Evolutionary conservation across 176 grass and related monocot genomes (phyloP).

Genomic region (Elaeis guineensis): DNA sequence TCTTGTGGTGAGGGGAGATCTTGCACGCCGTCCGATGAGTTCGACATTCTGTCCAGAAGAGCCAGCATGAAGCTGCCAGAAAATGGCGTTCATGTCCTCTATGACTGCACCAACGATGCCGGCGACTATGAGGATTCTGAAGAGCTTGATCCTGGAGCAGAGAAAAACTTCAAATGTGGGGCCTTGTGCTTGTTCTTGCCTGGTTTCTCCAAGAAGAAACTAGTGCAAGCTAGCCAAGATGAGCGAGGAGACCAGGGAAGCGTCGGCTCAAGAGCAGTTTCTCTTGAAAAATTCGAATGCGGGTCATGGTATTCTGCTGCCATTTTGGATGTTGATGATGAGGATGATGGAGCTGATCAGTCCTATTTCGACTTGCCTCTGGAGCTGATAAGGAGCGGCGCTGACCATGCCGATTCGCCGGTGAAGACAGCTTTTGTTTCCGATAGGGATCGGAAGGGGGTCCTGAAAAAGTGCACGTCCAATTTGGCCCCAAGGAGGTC

Average conservation of each 20-base stretch:
- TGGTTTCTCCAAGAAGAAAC: constrained; percentile 38
- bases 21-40: constrained; percentile 21
- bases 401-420: constrained; percentile 37
- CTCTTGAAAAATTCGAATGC: constrained; percentile 62
- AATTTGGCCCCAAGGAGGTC: constrained; percentile 22
- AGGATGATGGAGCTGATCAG: neutral
- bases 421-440: constrained; percentile 65
- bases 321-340: constrained; percentile 13
- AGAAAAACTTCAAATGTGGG: constrained; percentile 41
- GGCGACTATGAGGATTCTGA: neutral
- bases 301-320: constrained; percentile 22
- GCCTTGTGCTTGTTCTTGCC: constrained; percentile 53
- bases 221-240: neutral
- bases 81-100: constrained; percentile 35
- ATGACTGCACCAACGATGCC: constrained; percentile 3
- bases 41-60: neutral
- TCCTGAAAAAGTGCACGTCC: constrained; percentile 19
- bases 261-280: constrained; percentile 38
- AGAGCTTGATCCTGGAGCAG: neutral
- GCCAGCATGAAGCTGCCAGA: neutral
- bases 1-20: constrained; percentile 56
- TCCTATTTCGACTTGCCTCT: constrained; percentile 62
- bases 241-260: constrained; percentile 1
- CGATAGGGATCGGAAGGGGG: constrained; percentile 45
- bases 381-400: constrained; percentile 45